phyloP scores from a whole-genome alignment of 2,329 filamentous ascomycete species.

The Aspergillus transmontanensis region DNA sequence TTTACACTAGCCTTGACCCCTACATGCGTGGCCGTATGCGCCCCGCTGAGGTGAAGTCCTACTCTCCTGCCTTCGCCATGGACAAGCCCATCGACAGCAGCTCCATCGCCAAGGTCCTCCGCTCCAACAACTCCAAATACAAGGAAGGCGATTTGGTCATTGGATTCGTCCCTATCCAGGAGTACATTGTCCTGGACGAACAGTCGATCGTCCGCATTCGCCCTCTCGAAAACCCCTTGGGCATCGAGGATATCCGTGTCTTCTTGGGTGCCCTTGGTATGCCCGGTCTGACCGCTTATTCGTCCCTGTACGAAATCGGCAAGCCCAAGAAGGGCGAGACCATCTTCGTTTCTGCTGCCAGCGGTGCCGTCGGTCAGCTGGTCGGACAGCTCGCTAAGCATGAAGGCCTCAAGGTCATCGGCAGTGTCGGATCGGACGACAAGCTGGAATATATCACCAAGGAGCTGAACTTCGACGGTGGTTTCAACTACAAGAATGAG shows the following conservation, averaged over 20 bases:
- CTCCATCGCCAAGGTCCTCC: conserved; percentile 69
- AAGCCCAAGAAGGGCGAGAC: conserved; percentile 76
- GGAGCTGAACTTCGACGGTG: conserved; percentile 70
- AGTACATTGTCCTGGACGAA: conserved; percentile 65
- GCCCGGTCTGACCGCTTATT: conserved; percentile 76
- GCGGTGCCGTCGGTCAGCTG: conserved; percentile 78
- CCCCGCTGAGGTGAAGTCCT: conserved; percentile 64
- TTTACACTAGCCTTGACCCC: conserved; percentile 78
- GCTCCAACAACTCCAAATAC: conserved; percentile 66
- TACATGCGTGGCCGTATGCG: conserved; percentile 85
- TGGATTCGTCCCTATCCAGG: conserved; percentile 61
- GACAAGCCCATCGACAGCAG: conserved; percentile 66
- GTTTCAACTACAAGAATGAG: conserved; percentile 90
- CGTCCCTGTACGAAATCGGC: conserved; percentile 73
- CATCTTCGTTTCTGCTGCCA: conserved; percentile 79
- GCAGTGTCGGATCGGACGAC: conserved; percentile 76
- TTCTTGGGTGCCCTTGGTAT: conserved; percentile 79
- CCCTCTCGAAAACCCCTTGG: conserved; percentile 67
- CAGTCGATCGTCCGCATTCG: conserved; percentile 47
- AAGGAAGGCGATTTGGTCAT: conserved; percentile 68
- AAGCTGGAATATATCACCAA: conserved; percentile 76
- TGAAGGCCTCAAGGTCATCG: conserved; percentile 77
- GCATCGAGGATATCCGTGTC: conserved; percentile 52
- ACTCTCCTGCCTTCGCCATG: conserved; percentile 64
- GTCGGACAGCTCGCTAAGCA: conserved; percentile 84